phyloP scores from a whole-genome alignment of 768 basidiomycete genomes.

The Neoboletus magnificus region DNA sequence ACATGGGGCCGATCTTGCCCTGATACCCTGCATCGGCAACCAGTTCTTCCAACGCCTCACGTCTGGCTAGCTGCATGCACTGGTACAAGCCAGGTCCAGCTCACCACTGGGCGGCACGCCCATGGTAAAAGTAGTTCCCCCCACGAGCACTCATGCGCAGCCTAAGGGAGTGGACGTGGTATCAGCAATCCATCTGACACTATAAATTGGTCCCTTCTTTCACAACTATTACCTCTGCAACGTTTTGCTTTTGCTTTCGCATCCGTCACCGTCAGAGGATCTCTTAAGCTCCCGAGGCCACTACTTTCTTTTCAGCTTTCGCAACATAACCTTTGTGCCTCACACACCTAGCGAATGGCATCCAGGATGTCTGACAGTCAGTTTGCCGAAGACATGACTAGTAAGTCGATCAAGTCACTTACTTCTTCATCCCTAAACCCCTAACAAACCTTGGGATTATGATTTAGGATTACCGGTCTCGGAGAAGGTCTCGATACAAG shows the following conservation, averaged over 20 bases:
- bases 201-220: neutral
- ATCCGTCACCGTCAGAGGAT: neutral
- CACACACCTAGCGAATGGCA: neutral
- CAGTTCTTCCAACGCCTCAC: no score
- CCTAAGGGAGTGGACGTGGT: neutral
- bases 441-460: neutral
- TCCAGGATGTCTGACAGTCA: neutral
- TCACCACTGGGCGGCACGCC: neutral
- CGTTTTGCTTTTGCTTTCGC: neutral
- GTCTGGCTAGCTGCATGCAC: neutral
- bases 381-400: neutral
- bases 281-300: neutral
- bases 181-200: neutral
- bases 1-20: no score
- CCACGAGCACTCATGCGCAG: neutral
- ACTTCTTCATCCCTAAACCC: neutral
- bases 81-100: neutral
- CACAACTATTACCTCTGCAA: no score
- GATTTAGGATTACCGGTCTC: neutral
- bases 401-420: neutral
- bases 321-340: neutral
- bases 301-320: neutral
- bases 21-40: no score
- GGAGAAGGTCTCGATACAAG: neutral
- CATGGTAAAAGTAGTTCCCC: neutral